phyloP scores from a whole-genome alignment of 179 eudicot genomes.

The Dionaea muscipula region DNA sequence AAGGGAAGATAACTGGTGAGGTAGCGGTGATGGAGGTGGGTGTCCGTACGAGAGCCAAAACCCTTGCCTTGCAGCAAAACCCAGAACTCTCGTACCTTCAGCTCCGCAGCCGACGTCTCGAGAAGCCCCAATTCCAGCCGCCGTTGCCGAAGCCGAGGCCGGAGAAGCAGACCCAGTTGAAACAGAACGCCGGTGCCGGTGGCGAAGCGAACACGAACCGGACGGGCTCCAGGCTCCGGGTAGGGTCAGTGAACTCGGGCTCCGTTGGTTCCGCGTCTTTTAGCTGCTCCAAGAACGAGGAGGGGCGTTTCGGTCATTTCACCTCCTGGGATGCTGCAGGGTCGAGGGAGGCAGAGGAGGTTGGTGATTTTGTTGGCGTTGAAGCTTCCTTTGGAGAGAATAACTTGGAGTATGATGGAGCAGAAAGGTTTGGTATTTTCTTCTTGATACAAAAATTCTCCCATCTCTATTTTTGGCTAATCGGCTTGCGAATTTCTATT shows the following conservation, averaged over 20 bases:
- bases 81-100: constrained; percentile 48
- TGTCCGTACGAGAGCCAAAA: constrained; percentile 59
- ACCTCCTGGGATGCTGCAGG: constrained; percentile 10
- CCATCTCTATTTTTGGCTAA: background rate
- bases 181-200: background rate
- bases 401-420: constrained; percentile 41
- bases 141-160: constrained; percentile 8
- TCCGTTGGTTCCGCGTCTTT: constrained; percentile 18
- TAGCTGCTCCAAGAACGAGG: constrained; percentile 11
- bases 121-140: constrained; percentile 38
- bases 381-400: constrained; percentile 68
- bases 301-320: constrained; percentile 12
- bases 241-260: constrained; percentile 13
- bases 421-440: constrained; percentile 38
- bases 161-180: constrained; percentile 8
- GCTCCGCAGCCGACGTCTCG: constrained; percentile 65
- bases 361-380: constrained; percentile 10
- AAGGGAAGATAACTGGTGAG: constrained; percentile 49
- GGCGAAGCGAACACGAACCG: constrained; percentile 1
- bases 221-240: constrained; percentile 14
- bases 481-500: background rate
- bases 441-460: background rate
- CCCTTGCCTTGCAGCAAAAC: constrained; percentile 45
- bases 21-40: constrained; percentile 56
- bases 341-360: background rate